Conservation (phyloP, 805 yeast genomes). For the Zygosaccharomyces rouxii region DNA sequence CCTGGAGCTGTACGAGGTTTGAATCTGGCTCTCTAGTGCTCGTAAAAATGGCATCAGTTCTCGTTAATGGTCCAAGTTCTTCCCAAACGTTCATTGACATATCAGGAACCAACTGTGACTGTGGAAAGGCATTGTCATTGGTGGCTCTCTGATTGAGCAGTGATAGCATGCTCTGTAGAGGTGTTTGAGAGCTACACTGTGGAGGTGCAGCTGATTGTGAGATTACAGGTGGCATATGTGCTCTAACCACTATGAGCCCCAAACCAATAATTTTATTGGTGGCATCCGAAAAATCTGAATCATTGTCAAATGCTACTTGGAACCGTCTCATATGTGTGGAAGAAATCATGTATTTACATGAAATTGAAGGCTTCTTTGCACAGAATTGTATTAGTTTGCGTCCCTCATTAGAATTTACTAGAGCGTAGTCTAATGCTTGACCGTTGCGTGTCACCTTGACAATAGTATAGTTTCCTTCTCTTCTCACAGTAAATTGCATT, state of each 20-base stretch:
- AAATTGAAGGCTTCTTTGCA: constrained; percentile 23
- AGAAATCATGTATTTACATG: constrained; percentile 27
- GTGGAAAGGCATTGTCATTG: not conserved
- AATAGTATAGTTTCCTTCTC: not conserved
- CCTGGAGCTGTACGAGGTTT: not conserved
- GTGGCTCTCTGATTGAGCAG: not conserved
- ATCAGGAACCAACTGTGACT: not conserved
- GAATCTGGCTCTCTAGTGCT: not conserved
- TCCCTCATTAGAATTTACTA: constrained; percentile 2
- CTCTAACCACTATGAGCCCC: constrained; percentile 15
- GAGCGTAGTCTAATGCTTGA: constrained; percentile 5
- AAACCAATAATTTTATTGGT: constrained; percentile 5
- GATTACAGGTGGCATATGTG: constrained; percentile 3
- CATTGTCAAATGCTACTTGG: constrained; percentile 22
- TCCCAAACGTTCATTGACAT: not conserved
- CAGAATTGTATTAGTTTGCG: constrained; percentile 23
- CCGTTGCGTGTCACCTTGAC: constrained; percentile 7
- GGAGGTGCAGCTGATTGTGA: not conserved
- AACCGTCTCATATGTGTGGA: constrained; percentile 20
- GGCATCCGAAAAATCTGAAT: constrained; percentile 14
- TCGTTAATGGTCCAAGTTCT: not conserved
- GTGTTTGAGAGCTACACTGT: not conserved
- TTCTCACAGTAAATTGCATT: constrained; percentile 6
- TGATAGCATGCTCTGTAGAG: not conserved
- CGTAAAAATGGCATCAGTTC: not conserved